A percentile compares a stretch with the other conserved stretches of the same genome.
Evolutionary conservation across 2,329 filamentous ascomycete genomes (phyloP).

Genomic region (Botrytis fragariae): DNA sequence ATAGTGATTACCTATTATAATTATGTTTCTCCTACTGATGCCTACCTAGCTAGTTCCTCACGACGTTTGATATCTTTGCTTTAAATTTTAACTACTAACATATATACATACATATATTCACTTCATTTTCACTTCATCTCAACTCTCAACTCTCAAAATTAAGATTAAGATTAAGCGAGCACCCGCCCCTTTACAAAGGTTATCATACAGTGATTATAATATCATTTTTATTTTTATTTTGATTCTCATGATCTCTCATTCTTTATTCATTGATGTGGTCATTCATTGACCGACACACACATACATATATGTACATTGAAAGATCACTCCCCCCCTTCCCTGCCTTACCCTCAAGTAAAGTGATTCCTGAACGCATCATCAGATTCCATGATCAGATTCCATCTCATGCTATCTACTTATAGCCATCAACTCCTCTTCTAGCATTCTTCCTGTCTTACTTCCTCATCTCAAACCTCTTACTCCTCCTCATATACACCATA

Average conservation of each 20-base stretch:
- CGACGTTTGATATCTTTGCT: too few relatives aligned
- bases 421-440: neutral
- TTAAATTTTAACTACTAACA: too few relatives aligned
- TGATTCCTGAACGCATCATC: neutral
- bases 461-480: neutral
- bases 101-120: too few relatives aligned
- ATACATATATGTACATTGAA: conserved; percentile 9
- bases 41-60: too few relatives aligned
- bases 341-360: neutral
- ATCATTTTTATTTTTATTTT: neutral
- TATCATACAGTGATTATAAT: neutral
- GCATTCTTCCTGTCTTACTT: neutral
- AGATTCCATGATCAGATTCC: neutral
- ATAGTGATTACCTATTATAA: too few relatives aligned
- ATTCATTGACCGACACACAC: neutral
- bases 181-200: neutral
- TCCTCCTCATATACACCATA: neutral
- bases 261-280: conserved; percentile 4
- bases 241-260: neutral
- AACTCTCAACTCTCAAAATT: neutral
- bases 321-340: neutral
- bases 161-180: neutral
- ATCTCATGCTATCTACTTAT: neutral
- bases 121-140: too few relatives aligned
- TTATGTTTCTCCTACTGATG: too few relatives aligned